These are phyloP conservation scores for Bretschneidera sinensis DNA, from an alignment of 345 rosid genomes.

Conservation along the genomic window DNA sequence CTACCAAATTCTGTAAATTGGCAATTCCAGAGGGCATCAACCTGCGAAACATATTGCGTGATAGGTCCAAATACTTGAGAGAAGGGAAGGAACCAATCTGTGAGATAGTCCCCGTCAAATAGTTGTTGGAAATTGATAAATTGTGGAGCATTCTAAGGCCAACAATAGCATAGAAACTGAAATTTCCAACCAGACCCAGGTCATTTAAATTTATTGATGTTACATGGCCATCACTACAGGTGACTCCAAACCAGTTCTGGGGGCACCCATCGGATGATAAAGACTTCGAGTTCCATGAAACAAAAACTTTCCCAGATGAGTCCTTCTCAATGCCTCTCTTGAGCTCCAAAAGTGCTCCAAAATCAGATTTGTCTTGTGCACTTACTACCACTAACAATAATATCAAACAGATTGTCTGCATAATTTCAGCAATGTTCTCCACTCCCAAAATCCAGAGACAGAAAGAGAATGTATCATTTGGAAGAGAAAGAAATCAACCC, in stretches of 20 bases:
- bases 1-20: slow-evolving; percentile 35
- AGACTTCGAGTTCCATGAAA: slow-evolving; percentile 69
- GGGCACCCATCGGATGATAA: slow-evolving; percentile 69
- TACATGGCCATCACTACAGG: slow-evolving; percentile 56
- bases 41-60: slow-evolving; percentile 53
- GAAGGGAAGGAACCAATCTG: slow-evolving; percentile 46
- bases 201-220: slow-evolving; percentile 54
- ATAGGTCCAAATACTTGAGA: slow-evolving; percentile 54
- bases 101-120: slow-evolving; percentile 62
- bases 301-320: slow-evolving; percentile 50
- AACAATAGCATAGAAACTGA: slow-evolving; percentile 52
- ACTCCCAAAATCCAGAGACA: not conserved
- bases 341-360: slow-evolving; percentile 68
- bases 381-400: slow-evolving; percentile 31
- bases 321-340: slow-evolving; percentile 59
- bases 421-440: slow-evolving; percentile 29
- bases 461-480: not conserved
- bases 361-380: slow-evolving; percentile 56
- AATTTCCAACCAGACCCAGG: slow-evolving; percentile 58
- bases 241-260: slow-evolving; percentile 66
- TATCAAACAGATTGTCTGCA: slow-evolving; percentile 49
- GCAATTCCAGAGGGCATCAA: slow-evolving; percentile 41
- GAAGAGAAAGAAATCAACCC: not conserved
- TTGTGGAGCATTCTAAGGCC: slow-evolving; percentile 55
- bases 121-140: slow-evolving; percentile 59